Conservation (phyloP, 2,329 filamentous ascomycete species). For the Aspergillus flavus region DNA sequence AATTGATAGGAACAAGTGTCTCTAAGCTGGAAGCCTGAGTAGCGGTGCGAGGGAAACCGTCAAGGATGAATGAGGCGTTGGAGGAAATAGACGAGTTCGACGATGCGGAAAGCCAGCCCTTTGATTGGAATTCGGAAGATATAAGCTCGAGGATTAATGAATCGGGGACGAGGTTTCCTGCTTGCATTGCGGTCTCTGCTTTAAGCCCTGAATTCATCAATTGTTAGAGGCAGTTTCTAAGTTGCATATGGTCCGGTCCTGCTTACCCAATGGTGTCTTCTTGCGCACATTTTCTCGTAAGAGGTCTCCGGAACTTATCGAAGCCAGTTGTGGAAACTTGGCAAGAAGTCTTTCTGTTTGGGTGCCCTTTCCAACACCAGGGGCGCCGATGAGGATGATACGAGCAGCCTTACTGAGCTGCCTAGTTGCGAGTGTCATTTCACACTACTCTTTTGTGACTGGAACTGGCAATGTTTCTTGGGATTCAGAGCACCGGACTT, state of each 20-base stretch:
- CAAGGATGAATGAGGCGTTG: conserved; percentile 86
- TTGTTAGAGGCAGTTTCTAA: conserved; percentile 2
- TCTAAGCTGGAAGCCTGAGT: conserved; percentile 78
- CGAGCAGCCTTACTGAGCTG: conserved; percentile 79
- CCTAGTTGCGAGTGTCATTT: conserved; percentile 40
- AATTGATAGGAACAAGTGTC: conserved; percentile 85
- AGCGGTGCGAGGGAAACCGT: conserved; percentile 91
- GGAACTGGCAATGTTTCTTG: background rate
- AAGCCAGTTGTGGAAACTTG: conserved; percentile 83
- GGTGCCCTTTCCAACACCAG: conserved; percentile 96
- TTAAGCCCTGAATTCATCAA: conserved; percentile 69
- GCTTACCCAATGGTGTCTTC: conserved; percentile 77
- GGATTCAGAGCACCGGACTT: background rate
- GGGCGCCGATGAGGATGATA: conserved; percentile 91
- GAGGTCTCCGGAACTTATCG: conserved; percentile 92
- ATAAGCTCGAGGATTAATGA: conserved; percentile 90
- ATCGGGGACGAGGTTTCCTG: conserved; percentile 88
- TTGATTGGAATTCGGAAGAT: conserved; percentile 79
- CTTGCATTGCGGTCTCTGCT: conserved; percentile 85
- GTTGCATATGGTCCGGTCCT: background rate
- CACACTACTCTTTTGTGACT: background rate
- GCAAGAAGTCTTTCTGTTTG: conserved; percentile 87
- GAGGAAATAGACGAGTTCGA: conserved; percentile 63
- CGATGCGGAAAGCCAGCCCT: conserved; percentile 72
- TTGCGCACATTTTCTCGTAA: conserved; percentile 90